Evolutionary conservation across 441 rosid species (phyloP), one percentile per base, ranked within the genome.

Genomic region (Aquilaria agallochum): DNA sequence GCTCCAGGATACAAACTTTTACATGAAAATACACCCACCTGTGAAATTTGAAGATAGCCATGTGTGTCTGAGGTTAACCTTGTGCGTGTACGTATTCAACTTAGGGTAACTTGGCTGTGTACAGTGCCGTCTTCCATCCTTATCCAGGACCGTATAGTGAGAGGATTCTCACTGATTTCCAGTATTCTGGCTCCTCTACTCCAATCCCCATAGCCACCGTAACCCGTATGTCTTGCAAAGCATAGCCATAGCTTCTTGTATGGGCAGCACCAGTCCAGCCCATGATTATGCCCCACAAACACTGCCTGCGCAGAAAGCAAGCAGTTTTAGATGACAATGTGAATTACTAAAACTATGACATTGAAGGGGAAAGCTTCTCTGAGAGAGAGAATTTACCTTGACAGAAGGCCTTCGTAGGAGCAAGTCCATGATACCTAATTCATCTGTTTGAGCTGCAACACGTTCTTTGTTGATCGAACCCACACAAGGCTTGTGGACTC

Each of bases 231-330:
- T 81, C 96, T 80, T 2, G 98, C 97, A 76, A 74, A 93, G 84
- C 98, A 93, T 36, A 93, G 83, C 97, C 97, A 90, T 11, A 85
- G 81, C 58, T 80, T 80, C 62, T 59, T 56, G 68, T 78, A 62
- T 15, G 93, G 98, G 78, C 98, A 93, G 64, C 96, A 90, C 97
- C 97, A 88, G 76, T 93, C 97, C 62, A 90, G 62, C 76, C 98
- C 97, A 72, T 87, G 98, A 84, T 88, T 85, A 74, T 85, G 98
- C 53, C 97, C 98, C 42, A 85, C 97, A 83, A 90, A 85, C 51
- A 93, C 80, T 47, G 96, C 93, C 98, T 86, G 79, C 61, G 56
- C 63, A 68, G 13, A 66, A 33, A 30, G 33, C 40, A 31, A 32
- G 31, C 60, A 58, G 49, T 20, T 58, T 53, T 62, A 56, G 2